A percentile compares a stretch with the other conserved stretches of the same genome.
phyloP scores from a whole-genome alignment of 148 eudicot species.

The Dianthus caryophyllus region DNA sequence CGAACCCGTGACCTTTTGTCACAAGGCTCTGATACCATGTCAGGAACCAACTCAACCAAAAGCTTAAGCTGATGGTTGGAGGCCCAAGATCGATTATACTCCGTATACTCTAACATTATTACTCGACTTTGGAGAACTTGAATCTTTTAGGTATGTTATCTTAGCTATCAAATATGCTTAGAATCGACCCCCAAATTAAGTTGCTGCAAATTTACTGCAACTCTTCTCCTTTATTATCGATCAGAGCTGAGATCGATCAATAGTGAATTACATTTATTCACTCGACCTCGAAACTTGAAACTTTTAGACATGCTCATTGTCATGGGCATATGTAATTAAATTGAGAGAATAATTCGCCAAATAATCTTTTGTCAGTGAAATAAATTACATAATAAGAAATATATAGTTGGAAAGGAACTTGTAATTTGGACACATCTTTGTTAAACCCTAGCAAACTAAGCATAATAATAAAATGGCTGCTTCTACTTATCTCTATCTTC shows the following conservation, averaged over 20 bases:
- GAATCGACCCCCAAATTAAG: too few relatives aligned
- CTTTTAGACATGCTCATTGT: not conserved
- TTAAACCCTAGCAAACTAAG: slow-evolving; percentile 31
- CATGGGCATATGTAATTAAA: too few relatives aligned
- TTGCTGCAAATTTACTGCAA: not conserved
- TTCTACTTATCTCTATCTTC: slow-evolving; percentile 32
- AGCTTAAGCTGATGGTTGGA: too few relatives aligned
- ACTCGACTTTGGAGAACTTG: too few relatives aligned
- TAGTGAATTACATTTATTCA: not conserved
- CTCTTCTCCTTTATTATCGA: slow-evolving; percentile 1
- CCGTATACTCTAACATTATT: too few relatives aligned
- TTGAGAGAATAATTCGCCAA: too few relatives aligned
- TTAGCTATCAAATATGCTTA: too few relatives aligned
- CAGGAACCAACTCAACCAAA: too few relatives aligned
- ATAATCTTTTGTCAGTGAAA: slow-evolving; percentile 10
- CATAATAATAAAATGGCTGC: slow-evolving; percentile 34
- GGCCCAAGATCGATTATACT: too few relatives aligned
- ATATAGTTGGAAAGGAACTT: slow-evolving; percentile 35
- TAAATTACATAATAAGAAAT: slow-evolving; percentile 23
- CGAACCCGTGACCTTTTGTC: too few relatives aligned
- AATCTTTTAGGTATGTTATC: too few relatives aligned
- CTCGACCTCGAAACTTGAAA: slow-evolving; percentile 1
- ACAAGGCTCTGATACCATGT: too few relatives aligned
- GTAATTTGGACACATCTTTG: slow-evolving; percentile 34
- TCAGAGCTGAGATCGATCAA: not conserved